Evolutionary conservation across 495 filamentous ascomycete species (phyloP), one percentile per base, ranked within the genome.

Genomic region (Talaromyces stipitatus): DNA sequence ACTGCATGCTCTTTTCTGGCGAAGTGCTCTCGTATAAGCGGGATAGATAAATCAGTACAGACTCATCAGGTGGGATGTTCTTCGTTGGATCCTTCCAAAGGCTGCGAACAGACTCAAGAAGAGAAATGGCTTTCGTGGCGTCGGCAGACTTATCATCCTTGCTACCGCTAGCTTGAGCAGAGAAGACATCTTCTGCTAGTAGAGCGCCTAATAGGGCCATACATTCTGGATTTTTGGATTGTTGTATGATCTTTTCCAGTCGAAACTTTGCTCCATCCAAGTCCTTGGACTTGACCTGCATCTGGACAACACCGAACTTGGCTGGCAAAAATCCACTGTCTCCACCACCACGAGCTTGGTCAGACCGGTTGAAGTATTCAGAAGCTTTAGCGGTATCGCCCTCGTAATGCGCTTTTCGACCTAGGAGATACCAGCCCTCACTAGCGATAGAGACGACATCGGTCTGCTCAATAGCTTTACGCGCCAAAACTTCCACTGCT

Each of bases 381-480:
- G 74, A 76, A 5, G 94, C 91, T 41, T 79, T 83, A 10, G 84
- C 71, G 20, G 78, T 63, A 51, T 96, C 84, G 26, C 76, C 72
- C 58, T 80, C 76, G 38, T 88, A 89, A 69, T 98, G 94, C 59
- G 89, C 85, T 64, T 95, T 96, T 45, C 91, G 79, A 11, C 89
- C 94, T 12, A 97, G 83, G 3, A 96, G 72, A 70, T 96, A 97
- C 91, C 91, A 97, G 20, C 92, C 94, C 64, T 98, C 94, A 67
- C 91, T 96, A 2, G 92, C 92, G 66, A 97, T 89, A 11, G 89
- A 86, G 69, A 95, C 92, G 59, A 97, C 91, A 66, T 98, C 94
- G 2, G 92, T 97, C 58, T 88, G 83, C 64, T 96, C 89, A 59
- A 97, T 96, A 1, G 95, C 91, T 68, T 92, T 94, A 66, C 92